Percentiles rank a stretch among this genome's conserved stretches.
Evolutionary conservation across 352 stramenopile species (phyloP).

Genomic region (Thalassiosira gravida): DNA sequence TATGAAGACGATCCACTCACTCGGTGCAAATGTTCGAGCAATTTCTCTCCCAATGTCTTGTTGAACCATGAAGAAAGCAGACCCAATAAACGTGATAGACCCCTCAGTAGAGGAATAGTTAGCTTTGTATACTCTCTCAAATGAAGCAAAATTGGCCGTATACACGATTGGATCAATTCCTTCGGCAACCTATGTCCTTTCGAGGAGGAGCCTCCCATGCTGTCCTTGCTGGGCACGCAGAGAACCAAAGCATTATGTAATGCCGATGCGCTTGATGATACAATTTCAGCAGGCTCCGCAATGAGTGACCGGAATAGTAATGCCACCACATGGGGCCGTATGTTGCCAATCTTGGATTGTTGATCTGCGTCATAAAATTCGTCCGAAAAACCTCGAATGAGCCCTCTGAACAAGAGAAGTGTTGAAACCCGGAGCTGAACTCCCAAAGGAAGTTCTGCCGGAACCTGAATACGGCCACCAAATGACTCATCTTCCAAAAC

Average conservation of each 20-base stretch:
- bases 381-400: slow-evolving; percentile 75
- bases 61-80: slow-evolving; percentile 97
- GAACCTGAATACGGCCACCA: slow-evolving; percentile 56
- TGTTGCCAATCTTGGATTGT: slow-evolving; percentile 77
- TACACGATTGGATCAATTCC: slow-evolving; percentile 93
- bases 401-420: slow-evolving; percentile 73
- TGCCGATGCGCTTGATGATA: slow-evolving; percentile 66
- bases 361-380: slow-evolving; percentile 80
- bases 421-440: slow-evolving; percentile 82
- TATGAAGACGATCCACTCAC: slow-evolving; percentile 43
- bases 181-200: slow-evolving; percentile 87
- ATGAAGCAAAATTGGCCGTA: slow-evolving; percentile 94
- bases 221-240: slow-evolving; percentile 50
- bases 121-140: slow-evolving; percentile 95
- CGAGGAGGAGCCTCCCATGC: slow-evolving; percentile 27
- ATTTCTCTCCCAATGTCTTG: slow-evolving; percentile 95
- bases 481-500: slow-evolving; percentile 43
- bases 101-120: slow-evolving; percentile 93
- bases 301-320: slow-evolving; percentile 83
- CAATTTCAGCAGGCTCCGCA: slow-evolving; percentile 63
- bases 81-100: slow-evolving; percentile 91
- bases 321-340: slow-evolving; percentile 52
- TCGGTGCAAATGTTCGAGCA: slow-evolving; percentile 95
- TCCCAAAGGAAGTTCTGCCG: slow-evolving; percentile 69
- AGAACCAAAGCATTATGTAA: slow-evolving; percentile 75